phyloP scores from a whole-genome alignment of 345 rosid species.

The Balakata baccata region DNA sequence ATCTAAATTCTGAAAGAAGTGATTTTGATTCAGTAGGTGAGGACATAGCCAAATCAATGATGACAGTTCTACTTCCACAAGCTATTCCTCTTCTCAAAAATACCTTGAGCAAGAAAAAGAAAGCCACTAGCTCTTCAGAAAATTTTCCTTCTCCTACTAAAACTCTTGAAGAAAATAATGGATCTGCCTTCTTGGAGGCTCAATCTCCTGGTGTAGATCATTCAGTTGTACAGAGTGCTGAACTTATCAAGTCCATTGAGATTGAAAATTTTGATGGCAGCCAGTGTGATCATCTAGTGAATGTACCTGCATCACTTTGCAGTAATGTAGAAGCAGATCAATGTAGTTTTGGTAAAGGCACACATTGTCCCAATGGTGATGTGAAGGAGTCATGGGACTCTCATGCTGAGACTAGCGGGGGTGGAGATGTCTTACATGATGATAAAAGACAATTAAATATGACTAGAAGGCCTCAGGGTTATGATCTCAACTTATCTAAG shows the following conservation, averaged over 20 bases:
- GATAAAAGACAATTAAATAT: constrained; percentile 27
- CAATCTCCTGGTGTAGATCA: constrained; percentile 27
- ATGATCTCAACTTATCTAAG: constrained; percentile 25
- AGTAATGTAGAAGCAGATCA: constrained; percentile 28
- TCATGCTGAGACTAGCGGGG: constrained; percentile 28
- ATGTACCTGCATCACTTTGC: constrained; percentile 21
- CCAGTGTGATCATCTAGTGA: constrained; percentile 24
- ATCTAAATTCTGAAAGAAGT: constrained; percentile 38
- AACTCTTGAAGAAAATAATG: constrained; percentile 26
- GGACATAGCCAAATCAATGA: constrained; percentile 66
- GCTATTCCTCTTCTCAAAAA: constrained; percentile 74
- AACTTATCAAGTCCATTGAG: constrained; percentile 29
- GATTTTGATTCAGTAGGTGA: constrained; percentile 55
- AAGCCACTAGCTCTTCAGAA: constrained; percentile 17
- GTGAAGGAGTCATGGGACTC: constrained; percentile 14
- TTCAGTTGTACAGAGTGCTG: constrained; percentile 25
- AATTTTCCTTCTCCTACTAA: constrained; percentile 23
- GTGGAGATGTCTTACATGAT: constrained; percentile 24
- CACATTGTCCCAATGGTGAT: constrained; percentile 14
- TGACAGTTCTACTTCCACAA: constrained; percentile 84
- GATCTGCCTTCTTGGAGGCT: constrained; percentile 25
- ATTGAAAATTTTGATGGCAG: constrained; percentile 53
- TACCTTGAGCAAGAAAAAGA: constrained; percentile 43
- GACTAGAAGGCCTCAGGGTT: constrained; percentile 25
- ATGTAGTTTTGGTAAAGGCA: constrained; percentile 22